These are phyloP conservation scores for Pseudogymnoascus sp. DNA, from an alignment of 2,329 filamentous ascomycete species.

Conservation along the genomic window DNA sequence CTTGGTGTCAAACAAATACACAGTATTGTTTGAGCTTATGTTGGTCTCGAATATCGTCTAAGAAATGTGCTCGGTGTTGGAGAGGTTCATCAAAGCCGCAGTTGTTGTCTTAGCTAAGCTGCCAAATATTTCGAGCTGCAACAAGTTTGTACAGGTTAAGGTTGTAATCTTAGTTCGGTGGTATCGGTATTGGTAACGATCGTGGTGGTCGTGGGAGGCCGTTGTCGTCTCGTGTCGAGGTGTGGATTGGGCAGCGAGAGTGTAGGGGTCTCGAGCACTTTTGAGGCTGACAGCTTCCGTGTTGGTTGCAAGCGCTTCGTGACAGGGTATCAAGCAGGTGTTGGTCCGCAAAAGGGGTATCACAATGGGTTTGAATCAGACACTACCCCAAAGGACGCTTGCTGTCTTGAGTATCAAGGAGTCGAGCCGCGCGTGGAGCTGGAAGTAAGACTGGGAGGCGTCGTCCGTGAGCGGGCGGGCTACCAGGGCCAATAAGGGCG, in stretches of 20 bases:
- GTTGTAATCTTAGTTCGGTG: background rate
- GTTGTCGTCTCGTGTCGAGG: background rate
- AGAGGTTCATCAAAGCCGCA: background rate
- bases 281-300: background rate
- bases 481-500: slow-evolving; percentile 5
- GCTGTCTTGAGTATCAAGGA: background rate
- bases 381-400: slow-evolving; percentile 5
- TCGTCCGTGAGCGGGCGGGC: background rate
- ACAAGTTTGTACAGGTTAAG: background rate
- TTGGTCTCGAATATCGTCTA: background rate
- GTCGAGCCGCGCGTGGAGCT: slow-evolving; percentile 2
- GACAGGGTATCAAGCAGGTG: background rate
- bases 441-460: slow-evolving; percentile 1
- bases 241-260: slow-evolving; percentile 7
- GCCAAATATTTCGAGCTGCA: background rate
- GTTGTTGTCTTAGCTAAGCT: background rate
- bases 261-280: background rate
- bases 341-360: slow-evolving; percentile 2
- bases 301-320: background rate
- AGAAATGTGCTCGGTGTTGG: background rate
- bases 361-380: background rate
- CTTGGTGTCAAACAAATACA: background rate
- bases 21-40: background rate
- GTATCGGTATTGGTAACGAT: slow-evolving; percentile 3
- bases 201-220: background rate